Evolutionary conservation across 371 early-diverging fungal species (phyloP).

Genomic region (Syncephalastrum racemosum): DNA sequence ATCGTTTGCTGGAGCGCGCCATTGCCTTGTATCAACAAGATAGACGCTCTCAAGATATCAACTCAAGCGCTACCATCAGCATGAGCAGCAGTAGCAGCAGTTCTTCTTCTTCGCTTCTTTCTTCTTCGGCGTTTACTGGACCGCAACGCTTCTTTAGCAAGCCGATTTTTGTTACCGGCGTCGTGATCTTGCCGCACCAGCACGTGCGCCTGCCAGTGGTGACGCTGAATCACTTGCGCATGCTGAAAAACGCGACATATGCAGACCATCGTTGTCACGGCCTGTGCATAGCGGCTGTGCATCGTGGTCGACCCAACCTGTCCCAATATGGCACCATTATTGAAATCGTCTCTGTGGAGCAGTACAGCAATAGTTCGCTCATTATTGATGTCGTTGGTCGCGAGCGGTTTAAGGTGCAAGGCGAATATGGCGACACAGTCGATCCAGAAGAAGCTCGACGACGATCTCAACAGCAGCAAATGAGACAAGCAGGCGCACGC

Average conservation of each 20-base stretch:
- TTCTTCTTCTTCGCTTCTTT: neutral
- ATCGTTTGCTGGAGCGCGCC: constrained; percentile 5
- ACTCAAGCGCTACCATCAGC: too few species aligned
- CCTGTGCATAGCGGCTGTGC: constrained; percentile 17
- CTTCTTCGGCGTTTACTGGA: too few species aligned
- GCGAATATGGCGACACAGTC: too few species aligned
- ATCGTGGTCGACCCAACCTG: constrained; percentile 15
- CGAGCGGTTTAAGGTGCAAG: constrained; percentile 5
- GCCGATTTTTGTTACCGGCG: constrained; percentile 10
- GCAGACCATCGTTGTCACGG: constrained; percentile 8
- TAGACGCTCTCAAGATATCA: too few species aligned
- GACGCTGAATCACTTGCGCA: constrained; percentile 6
- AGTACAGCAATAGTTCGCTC: constrained; percentile 27
- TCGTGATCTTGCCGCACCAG: constrained; percentile 10
- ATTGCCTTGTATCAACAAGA: neutral
- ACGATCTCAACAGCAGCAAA: too few species aligned
- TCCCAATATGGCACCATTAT: constrained; percentile 41
- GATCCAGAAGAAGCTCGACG: too few species aligned
- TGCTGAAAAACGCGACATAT: constrained; percentile 7
- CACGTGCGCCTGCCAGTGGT: constrained; percentile 10
- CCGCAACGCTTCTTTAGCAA: too few species aligned
- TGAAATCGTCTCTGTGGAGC: constrained; percentile 33
- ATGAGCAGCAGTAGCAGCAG: neutral
- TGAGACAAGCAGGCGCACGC: neutral
- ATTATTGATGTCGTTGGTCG: constrained; percentile 8